Conservation (phyloP, 2,329 filamentous ascomycete genomes). For the Colletotrichum viniferum region DNA sequence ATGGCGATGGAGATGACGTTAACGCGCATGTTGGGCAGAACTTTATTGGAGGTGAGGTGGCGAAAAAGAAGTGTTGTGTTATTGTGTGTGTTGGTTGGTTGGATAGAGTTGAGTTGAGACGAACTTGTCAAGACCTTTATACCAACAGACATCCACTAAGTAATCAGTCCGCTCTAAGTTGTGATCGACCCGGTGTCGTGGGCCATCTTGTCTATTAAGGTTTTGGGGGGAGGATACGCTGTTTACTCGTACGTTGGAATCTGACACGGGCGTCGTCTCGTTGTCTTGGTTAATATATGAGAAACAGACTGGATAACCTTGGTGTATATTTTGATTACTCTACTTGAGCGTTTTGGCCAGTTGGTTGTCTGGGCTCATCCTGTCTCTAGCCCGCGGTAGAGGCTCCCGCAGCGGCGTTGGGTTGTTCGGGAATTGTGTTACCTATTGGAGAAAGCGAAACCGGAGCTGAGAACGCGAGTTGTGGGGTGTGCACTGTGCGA, state of each 20-base stretch:
- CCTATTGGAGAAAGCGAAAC: no score
- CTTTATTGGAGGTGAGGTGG: accelerated
- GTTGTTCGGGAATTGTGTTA: no score
- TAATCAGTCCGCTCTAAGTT: not conserved
- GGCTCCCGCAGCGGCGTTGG: accelerated
- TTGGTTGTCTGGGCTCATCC: no score
- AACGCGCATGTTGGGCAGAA: not conserved
- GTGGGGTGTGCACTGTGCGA: no score
- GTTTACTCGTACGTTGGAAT: not conserved
- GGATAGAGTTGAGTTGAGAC: not conserved
- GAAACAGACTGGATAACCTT: not conserved
- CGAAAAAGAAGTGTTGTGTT: not conserved
- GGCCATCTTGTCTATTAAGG: not conserved
- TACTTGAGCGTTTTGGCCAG: not conserved
- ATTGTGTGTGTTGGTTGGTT: not conserved
- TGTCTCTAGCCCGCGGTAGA: no score
- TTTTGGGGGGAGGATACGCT: not conserved
- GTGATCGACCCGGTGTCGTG: not conserved
- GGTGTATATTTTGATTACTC: not conserved
- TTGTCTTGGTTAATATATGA: not conserved
- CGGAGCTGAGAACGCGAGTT: no score
- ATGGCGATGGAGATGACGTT: not conserved
- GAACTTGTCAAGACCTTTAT: not conserved
- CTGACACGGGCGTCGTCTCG: not conserved
- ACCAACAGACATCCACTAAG: not conserved